These are phyloP conservation scores for Quercus tomentella DNA, from an alignment of 331 rosid genomes.

Conservation along the genomic window DNA sequence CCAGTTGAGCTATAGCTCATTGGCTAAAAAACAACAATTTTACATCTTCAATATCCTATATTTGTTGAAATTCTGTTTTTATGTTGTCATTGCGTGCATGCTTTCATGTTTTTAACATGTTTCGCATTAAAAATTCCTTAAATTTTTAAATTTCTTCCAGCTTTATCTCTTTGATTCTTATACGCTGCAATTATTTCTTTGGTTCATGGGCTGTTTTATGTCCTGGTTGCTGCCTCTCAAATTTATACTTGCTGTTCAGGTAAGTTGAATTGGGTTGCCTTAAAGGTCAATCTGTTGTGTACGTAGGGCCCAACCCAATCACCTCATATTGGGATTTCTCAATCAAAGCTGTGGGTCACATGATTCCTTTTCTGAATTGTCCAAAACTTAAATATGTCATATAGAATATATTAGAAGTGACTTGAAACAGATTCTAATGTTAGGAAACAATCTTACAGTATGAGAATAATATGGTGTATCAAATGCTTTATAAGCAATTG, in stretches of 20 bases:
- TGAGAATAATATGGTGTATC: background rate
- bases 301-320: background rate
- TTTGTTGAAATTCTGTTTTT: background rate
- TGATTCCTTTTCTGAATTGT: background rate
- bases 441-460: background rate
- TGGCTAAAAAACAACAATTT: background rate
- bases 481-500: background rate
- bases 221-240: background rate
- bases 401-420: background rate
- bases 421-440: background rate
- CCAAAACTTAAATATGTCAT: background rate
- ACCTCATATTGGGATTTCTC: background rate
- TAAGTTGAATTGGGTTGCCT: background rate
- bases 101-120: background rate
- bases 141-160: background rate
- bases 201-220: background rate
- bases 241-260: background rate
- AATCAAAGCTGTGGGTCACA: background rate
- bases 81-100: background rate
- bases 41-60: background rate
- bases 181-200: background rate
- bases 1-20: too few relatives aligned
- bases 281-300: background rate
- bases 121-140: background rate
- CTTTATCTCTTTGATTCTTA: background rate